Percentiles rank a stretch among this genome's conserved stretches.
Conservation (phyloP, 371 early-diverging fungal species). For the Catenaria anguillulae region DNA sequence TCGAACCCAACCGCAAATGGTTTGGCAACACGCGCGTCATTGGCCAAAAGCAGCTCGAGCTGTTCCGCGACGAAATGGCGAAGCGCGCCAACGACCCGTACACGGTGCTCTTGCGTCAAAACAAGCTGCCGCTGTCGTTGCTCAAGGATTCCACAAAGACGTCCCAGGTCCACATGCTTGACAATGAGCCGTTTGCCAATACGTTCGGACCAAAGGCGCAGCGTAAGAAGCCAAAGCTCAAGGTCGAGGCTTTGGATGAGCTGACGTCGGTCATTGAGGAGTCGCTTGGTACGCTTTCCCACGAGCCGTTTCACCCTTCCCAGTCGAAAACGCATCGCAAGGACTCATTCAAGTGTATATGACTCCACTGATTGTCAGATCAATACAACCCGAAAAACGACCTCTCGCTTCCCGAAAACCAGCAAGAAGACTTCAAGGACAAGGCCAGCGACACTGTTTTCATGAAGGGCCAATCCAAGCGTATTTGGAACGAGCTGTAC, state of each 20-base stretch:
- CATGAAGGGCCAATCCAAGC: conserved; percentile 88
- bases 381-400: conserved; percentile 62
- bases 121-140: conserved; percentile 94
- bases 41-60: conserved; percentile 77
- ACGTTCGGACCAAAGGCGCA: conserved; percentile 90
- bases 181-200: conserved; percentile 74
- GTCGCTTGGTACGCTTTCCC: conserved; percentile 24
- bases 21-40: conserved; percentile 94
- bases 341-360: neutral
- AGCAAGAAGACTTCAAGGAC: conserved; percentile 48
- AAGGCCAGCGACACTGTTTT: conserved; percentile 72
- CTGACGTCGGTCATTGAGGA: conserved; percentile 54
- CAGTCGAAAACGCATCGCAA: neutral
- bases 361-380: conserved; percentile 21
- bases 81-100: conserved; percentile 86
- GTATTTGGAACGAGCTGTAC: conserved; percentile 99
- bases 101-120: conserved; percentile 84
- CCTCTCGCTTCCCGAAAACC: conserved; percentile 52
- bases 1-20: conserved; percentile 94
- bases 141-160: conserved; percentile 66
- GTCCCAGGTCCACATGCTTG: conserved; percentile 75
- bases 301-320: neutral
- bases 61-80: conserved; percentile 80
- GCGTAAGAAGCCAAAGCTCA: conserved; percentile 83
- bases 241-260: conserved; percentile 60